These are phyloP conservation scores for Fusarium pseudonygamai DNA, from an alignment of 2,329 filamentous ascomycete species.

Conservation along the genomic window DNA sequence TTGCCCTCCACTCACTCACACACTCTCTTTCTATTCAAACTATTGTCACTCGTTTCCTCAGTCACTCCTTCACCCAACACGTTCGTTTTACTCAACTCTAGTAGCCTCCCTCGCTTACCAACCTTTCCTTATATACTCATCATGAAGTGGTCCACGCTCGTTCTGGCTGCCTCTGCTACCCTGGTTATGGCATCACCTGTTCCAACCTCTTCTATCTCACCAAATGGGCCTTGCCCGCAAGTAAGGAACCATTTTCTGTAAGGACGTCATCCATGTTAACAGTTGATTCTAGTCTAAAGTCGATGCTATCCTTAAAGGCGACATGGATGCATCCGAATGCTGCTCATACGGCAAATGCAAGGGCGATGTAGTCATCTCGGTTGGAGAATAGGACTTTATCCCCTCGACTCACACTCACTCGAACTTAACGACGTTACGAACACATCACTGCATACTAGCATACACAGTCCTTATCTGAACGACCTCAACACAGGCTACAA, in stretches of 20 bases:
- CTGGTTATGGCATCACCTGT: slow-evolving; percentile 20
- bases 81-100: background rate
- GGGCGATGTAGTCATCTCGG: slow-evolving; percentile 59
- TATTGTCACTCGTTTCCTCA: slow-evolving; percentile 1
- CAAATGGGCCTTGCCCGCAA: slow-evolving; percentile 48
- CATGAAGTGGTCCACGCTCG: slow-evolving; percentile 39
- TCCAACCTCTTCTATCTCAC: slow-evolving; percentile 43
- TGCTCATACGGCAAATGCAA: slow-evolving; percentile 65
- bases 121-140: background rate
- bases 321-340: slow-evolving; percentile 59
- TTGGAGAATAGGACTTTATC: slow-evolving; percentile 45
- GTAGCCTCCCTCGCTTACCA: background rate
- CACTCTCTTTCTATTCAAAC: background rate
- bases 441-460: background rate
- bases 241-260: slow-evolving; percentile 34
- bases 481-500: background rate
- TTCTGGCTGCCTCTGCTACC: slow-evolving; percentile 29
- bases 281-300: slow-evolving; percentile 43
- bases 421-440: slow-evolving; percentile 37
- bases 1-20: background rate
- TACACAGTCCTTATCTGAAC: background rate
- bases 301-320: slow-evolving; percentile 58
- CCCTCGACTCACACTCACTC: background rate
- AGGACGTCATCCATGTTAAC: slow-evolving; percentile 1
- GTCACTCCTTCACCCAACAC: slow-evolving; percentile 1